phyloP scores from a whole-genome alignment of 2,329 filamentous ascomycete genomes.

The Trichoderma pleuroti region DNA sequence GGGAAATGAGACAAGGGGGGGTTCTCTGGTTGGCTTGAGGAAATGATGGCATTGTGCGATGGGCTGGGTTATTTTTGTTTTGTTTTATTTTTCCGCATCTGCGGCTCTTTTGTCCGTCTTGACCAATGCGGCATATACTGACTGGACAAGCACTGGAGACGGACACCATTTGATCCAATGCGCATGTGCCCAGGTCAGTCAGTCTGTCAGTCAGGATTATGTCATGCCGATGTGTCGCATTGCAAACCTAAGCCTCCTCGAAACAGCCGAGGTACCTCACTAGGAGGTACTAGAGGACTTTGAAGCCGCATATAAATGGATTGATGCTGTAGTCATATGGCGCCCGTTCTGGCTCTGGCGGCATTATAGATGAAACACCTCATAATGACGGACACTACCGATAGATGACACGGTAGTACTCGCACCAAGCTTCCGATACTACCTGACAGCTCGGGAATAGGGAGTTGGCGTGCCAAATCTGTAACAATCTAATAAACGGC shows the following conservation, averaged over 20 bases:
- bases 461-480: neutral
- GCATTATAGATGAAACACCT: neutral
- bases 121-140: neutral
- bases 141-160: too few species aligned
- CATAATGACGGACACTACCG: neutral
- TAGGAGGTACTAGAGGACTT: neutral
- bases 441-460: neutral
- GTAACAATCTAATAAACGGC: neutral
- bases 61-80: neutral
- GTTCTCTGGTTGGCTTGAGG: neutral
- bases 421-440: neutral
- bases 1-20: conserved; percentile 17
- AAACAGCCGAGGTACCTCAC: conserved; percentile 1
- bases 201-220: neutral
- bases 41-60: neutral
- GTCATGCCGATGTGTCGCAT: neutral
- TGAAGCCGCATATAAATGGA: neutral
- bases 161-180: too few species aligned
- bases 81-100: neutral
- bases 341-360: neutral
- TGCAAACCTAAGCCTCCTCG: neutral
- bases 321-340: neutral
- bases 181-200: neutral
- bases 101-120: neutral
- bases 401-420: neutral